A percentile compares a stretch with the other conserved stretches of the same genome.
Conservation (phyloP, 768 basidiomycete species). For the Paxillus ammoniavirescens region DNA sequence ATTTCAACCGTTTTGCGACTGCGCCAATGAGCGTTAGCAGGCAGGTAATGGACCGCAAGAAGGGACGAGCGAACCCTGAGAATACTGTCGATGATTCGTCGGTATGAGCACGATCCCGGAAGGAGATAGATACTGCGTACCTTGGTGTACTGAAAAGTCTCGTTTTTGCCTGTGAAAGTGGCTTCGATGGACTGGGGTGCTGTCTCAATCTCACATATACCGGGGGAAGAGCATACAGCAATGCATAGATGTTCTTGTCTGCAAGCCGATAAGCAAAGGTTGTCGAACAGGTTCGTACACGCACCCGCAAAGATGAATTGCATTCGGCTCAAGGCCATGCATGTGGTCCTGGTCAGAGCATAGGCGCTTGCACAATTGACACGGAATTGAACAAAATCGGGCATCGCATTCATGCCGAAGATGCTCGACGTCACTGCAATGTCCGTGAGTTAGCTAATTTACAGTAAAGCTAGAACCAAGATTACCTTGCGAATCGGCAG, state of each 20-base stretch:
- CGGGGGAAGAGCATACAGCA: slow-evolving; percentile 41
- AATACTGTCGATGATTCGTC: slow-evolving; percentile 39
- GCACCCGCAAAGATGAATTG: slow-evolving; percentile 59
- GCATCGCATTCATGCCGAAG: slow-evolving; percentile 48
- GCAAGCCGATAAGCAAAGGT: background rate
- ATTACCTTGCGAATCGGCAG: slow-evolving; percentile 44
- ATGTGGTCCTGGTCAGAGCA: slow-evolving; percentile 50
- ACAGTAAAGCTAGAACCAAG: background rate
- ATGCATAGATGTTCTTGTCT: slow-evolving; percentile 54
- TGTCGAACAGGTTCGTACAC: background rate
- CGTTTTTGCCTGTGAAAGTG: slow-evolving; percentile 57
- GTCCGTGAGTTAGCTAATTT: background rate
- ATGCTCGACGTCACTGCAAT: slow-evolving; percentile 44
- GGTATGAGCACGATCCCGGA: background rate
- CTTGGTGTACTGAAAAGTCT: slow-evolving; percentile 66
- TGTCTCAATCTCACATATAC: slow-evolving; percentile 60
- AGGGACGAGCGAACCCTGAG: slow-evolving; percentile 41
- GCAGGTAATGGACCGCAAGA: background rate
- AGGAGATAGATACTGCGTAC: slow-evolving; percentile 25
- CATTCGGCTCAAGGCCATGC: slow-evolving; percentile 42
- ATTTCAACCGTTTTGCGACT: slow-evolving; percentile 53
- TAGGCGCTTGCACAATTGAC: slow-evolving; percentile 54
- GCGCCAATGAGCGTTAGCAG: background rate
- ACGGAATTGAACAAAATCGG: slow-evolving; percentile 50
- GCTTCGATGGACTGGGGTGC: slow-evolving; percentile 59